Evolutionary conservation across 129 eudicot genomes (phyloP).

Genomic region (Silybum marianum): DNA sequence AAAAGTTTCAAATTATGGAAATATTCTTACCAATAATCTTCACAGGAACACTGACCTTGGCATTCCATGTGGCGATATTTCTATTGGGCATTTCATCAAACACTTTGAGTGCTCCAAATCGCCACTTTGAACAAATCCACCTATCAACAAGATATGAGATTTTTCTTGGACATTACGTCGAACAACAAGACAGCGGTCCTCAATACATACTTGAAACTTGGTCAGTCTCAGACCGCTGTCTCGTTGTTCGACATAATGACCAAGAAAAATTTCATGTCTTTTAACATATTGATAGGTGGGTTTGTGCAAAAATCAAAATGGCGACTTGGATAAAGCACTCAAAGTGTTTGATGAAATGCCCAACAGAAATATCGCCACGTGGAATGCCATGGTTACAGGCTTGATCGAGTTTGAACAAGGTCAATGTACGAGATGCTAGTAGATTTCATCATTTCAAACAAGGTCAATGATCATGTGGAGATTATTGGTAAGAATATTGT

Average conservation of each 20-base stretch:
- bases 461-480: conserved; percentile 74
- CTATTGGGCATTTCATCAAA: conserved; percentile 65
- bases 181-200: conserved; percentile 51
- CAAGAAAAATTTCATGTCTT: conserved; percentile 65
- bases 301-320: conserved; percentile 51
- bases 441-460: conserved; percentile 81
- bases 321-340: conserved; percentile 58
- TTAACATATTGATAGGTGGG: conserved; percentile 73
- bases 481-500: conserved; percentile 58
- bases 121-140: conserved; percentile 57
- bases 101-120: conserved; percentile 62
- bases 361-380: conserved; percentile 63
- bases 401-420: conserved; percentile 43
- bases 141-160: conserved; percentile 69
- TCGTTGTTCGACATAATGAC: conserved; percentile 67
- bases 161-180: conserved; percentile 62
- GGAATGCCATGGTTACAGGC: conserved; percentile 80
- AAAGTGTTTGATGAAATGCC: conserved; percentile 66
- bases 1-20: no score
- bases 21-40: conserved; percentile 65
- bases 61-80: conserved; percentile 85
- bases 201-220: no score
- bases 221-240: conserved; percentile 41
- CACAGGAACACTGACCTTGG: conserved; percentile 73
- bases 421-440: conserved; percentile 52